Base-by-base conservation (phyloP, 2,329 filamentous ascomycete genomes). In the Talaromyces pinophilus region DNA sequence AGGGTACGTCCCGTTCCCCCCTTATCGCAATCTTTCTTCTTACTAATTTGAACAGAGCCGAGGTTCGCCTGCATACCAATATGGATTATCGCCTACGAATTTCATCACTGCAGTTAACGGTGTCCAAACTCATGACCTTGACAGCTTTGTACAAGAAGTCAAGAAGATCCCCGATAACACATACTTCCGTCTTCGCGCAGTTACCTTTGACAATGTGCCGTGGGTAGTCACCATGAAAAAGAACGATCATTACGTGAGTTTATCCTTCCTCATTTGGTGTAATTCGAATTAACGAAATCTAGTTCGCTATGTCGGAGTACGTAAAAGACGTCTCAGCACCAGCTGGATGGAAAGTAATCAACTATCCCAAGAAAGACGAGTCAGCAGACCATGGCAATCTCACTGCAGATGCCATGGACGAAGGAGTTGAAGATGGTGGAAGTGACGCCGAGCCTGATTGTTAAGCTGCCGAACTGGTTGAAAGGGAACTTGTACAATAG, bases 211-310 rank as follows among this genome's bases (percentile, higher is more conserved):
- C 78, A 96, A 96, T 74, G 93, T 99, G 10, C 94, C 94, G 3
- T 99, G 95, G 93, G 93, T 99, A n/a, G 92, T 96, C 46, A 99
- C 95, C 8, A 97, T 99, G 92, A 99, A 99, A 88, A 98, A 98
- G 86, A 97, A 97, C 72, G 94, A 99, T 76, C 95, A 99, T 79
- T 99, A 99, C 78, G 82, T 84, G 73, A 75, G 81, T 76, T 22
- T 40, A 33, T 54, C 52, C 40, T 50, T 19, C 25, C 54, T 17
- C 4, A 46, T 44, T 25, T 19, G 33, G 28, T 13, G 4, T 46
- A 33, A 48, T 59, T 2, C 28, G 62, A n/a, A 67, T 72, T 62
- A 71, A 67, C 30, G 40, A 50, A 17, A 44, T 4, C 40, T 67
- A 83, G 81, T 90, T 89, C 80, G 87, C 87, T 2, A 89, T 88